A percentile compares a stretch with the other conserved stretches of the same genome.
Evolutionary conservation across 768 basidiomycete genomes (phyloP).

Genomic region (Arthromyces matolae): DNA sequence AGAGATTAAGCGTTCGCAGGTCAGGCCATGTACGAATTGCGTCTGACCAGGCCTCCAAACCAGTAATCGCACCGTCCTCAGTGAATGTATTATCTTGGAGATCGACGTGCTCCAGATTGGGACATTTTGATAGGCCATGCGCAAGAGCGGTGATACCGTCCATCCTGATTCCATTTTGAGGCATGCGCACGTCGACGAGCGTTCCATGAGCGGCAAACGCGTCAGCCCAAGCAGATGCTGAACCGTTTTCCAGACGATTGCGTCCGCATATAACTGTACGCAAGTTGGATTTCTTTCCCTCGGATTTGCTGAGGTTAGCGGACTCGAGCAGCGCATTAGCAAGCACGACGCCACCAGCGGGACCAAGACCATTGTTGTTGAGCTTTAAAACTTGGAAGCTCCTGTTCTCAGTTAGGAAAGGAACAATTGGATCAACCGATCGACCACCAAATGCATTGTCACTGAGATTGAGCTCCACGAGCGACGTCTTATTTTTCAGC

Average conservation of each 20-base stretch:
- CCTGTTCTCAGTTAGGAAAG: conserved; percentile 80
- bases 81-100: conserved; percentile 89
- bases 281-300: conserved; percentile 69
- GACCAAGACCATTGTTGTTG: conserved; percentile 96
- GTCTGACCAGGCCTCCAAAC: conserved; percentile 56
- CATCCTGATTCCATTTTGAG: conserved; percentile 97
- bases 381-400: conserved; percentile 81
- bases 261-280: conserved; percentile 86
- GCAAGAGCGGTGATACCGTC: conserved; percentile 83
- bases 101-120: conserved; percentile 72
- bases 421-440: conserved; percentile 90
- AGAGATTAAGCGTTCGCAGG: conserved; percentile 79
- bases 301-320: conserved; percentile 61
- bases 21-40: conserved; percentile 67
- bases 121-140: conserved; percentile 64
- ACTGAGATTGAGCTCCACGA: conserved; percentile 85
- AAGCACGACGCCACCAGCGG: conserved; percentile 80
- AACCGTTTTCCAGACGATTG: conserved; percentile 93
- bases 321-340: conserved; percentile 81
- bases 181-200: conserved; percentile 84
- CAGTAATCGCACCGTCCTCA: conserved; percentile 48
- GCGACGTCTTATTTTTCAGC: conserved; percentile 72
- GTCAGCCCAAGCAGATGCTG: conserved; percentile 76
- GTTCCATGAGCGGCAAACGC: conserved; percentile 85
- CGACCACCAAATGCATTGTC: conserved; percentile 98